Evolutionary conservation across 768 basidiomycete genomes (phyloP), one percentile per base, ranked within the genome.

Genomic region (Trametes punicea): DNA sequence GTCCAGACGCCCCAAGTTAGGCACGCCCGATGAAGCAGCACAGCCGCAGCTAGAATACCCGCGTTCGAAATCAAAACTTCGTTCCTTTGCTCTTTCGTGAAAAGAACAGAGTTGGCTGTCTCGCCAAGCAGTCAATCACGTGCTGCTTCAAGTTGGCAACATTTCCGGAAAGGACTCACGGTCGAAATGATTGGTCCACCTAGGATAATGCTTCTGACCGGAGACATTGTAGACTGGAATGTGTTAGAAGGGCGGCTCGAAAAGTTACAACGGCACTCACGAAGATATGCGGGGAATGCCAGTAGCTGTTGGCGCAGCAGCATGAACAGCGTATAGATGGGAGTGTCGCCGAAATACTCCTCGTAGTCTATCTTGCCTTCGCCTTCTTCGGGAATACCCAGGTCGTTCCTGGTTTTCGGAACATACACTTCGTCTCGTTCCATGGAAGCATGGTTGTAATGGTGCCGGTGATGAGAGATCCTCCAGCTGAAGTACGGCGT

Each of bases 401-500:
- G 75, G 49, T 84, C 82, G 48, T 69, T 71, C 16, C 83, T 71
- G 3, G 83, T 84, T 66, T 82, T 81, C 1, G 83, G 83, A 11
- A 86, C 79, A 59, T 85, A 85, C 1, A 88, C 89, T 67, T 90
- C 87, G 64, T 93, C 89, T 16, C 83, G 73, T 65, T 87, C 86
- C 71, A 89, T 87, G 0, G 87, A 87, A 38, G 81, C 81, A 52
- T 87, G 86, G 61, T 85, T 84, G 65, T 81, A 81, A 67, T 84
- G 87, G 70, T 91, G 88, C 15, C 83, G 75, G 61, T 84, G 81
- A 73, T 88, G 78, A 57, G 81, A 86, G 62, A 87, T 70, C 64
- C 79, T 76, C 88, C 87, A 85, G 70, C 86, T 70, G 74, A 82
- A 74, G 74, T 88, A 79, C 57, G 80, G 77, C 67, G 81, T 78